These are phyloP conservation scores for Raphidocelis subcapitata DNA, from an alignment of 139 green algal genomes.

Conservation along the genomic window DNA sequence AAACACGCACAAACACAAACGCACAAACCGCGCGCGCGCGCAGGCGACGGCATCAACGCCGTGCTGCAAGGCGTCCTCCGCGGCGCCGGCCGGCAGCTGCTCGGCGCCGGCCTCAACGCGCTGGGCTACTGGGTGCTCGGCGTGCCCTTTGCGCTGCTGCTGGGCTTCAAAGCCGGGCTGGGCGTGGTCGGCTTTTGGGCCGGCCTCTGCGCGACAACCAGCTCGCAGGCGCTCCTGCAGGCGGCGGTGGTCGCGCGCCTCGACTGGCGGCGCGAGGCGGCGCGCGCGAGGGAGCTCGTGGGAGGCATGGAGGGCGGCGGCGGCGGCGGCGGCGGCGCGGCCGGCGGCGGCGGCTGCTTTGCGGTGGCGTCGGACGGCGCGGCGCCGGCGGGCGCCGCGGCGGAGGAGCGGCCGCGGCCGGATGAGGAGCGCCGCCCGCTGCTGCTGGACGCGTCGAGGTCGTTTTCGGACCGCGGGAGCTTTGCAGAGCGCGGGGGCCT, in stretches of 20 bases:
- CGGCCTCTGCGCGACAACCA: constrained; percentile 31
- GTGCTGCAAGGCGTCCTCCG: constrained; percentile 44
- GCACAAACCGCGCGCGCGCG: neutral
- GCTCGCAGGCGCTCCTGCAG: constrained; percentile 33
- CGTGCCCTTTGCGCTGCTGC: constrained; percentile 49
- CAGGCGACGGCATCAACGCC: constrained; percentile 60
- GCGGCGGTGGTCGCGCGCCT: constrained; percentile 24
- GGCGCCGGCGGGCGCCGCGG: no score
- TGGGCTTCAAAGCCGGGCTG: constrained; percentile 42
- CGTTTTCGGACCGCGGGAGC: no score
- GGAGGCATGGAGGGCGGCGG: neutral
- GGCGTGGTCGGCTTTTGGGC: constrained; percentile 58
- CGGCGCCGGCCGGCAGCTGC: constrained; percentile 37
- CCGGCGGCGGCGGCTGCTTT: no score
- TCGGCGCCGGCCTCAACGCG: constrained; percentile 27
- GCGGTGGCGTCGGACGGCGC: no score
- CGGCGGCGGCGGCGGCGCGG: neutral
- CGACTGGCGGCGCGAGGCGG: constrained; percentile 40
- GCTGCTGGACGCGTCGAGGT: no score
- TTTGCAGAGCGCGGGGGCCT: no score
- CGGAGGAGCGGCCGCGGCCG: no score
- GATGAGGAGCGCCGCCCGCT: no score
- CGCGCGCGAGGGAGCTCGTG: constrained; percentile 21
- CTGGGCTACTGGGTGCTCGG: constrained; percentile 56
- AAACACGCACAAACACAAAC: no score